These are phyloP conservation scores for Euphorbia tirucalli DNA, from an alignment of 345 rosid genomes.

Conservation along the genomic window DNA sequence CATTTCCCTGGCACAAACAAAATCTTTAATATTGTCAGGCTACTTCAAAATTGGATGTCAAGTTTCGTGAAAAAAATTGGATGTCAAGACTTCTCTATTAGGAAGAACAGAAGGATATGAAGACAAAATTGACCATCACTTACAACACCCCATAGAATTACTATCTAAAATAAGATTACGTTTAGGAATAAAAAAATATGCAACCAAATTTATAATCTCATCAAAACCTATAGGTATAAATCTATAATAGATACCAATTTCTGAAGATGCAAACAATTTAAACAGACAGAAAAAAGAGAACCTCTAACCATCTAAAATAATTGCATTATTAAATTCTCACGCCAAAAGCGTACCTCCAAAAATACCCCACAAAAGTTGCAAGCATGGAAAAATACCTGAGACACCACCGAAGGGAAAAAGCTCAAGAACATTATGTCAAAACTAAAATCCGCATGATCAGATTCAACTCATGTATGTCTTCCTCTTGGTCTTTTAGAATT, in stretches of 20 bases:
- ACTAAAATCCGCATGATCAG: slow-evolving; percentile 1
- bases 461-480: slow-evolving; percentile 1
- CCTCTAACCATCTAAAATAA: not conserved
- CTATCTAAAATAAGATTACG: too few species aligned
- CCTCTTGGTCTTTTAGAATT: slow-evolving; percentile 47
- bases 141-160: too few species aligned
- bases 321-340: not conserved
- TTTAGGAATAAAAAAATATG: too few species aligned
- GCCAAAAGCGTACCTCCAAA: not conserved
- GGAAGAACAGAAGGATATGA: too few species aligned
- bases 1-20: too few species aligned
- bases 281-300: not conserved
- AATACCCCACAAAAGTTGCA: not conserved
- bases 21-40: too few species aligned
- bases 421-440: not conserved
- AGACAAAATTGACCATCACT: too few species aligned
- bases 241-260: not conserved
- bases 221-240: not conserved
- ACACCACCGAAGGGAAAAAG: not conserved
- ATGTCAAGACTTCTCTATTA: too few species aligned
- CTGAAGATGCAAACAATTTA: not conserved
- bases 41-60: too few species aligned
- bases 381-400: not conserved
- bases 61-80: too few species aligned
- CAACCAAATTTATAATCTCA: not conserved